Conservation (phyloP, 805 yeast genomes). For the Ogataea haglerorum region DNA sequence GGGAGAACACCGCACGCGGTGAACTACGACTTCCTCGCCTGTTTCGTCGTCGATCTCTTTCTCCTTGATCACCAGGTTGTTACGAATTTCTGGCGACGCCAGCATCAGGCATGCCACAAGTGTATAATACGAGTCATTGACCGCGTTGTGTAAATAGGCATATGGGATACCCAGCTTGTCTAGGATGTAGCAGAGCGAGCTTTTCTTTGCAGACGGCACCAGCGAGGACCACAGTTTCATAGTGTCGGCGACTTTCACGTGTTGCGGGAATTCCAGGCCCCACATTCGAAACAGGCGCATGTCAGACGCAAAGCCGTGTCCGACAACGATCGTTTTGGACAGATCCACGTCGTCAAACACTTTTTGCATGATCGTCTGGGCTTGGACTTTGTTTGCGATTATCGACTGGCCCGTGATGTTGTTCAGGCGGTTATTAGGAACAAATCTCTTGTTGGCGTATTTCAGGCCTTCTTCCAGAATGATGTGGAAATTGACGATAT, state of each 20-base stretch:
- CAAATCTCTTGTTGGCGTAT: conserved; percentile 23
- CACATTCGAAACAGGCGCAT: conserved; percentile 18
- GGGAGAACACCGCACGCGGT: conserved; percentile 17
- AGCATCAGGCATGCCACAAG: conserved; percentile 27
- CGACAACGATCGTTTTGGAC: conserved; percentile 24
- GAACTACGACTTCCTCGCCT: not conserved
- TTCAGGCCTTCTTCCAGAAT: conserved; percentile 22
- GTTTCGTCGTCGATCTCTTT: conserved; percentile 3
- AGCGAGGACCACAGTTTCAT: conserved; percentile 25
- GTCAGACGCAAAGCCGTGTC: conserved; percentile 31
- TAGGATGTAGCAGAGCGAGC: conserved; percentile 24
- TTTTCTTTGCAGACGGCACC: conserved; percentile 11
- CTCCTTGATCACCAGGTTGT: conserved; percentile 14
- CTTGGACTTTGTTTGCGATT: conserved; percentile 15
- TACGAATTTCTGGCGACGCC: conserved; percentile 26
- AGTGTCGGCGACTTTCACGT: conserved; percentile 31
- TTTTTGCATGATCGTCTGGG: conserved; percentile 15
- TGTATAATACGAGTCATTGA: conserved; percentile 32
- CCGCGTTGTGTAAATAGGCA: conserved; percentile 32
- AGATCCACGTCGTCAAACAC: conserved; percentile 15
- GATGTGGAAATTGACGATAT: conserved; percentile 29
- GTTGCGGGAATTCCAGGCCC: conserved; percentile 16
- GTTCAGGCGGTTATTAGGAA: conserved; percentile 27
- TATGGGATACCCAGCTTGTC: conserved; percentile 29
- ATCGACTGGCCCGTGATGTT: conserved; percentile 31